Conservation (phyloP, 2,329 filamentous ascomycete genomes). For the Westerdykella ornata region DNA sequence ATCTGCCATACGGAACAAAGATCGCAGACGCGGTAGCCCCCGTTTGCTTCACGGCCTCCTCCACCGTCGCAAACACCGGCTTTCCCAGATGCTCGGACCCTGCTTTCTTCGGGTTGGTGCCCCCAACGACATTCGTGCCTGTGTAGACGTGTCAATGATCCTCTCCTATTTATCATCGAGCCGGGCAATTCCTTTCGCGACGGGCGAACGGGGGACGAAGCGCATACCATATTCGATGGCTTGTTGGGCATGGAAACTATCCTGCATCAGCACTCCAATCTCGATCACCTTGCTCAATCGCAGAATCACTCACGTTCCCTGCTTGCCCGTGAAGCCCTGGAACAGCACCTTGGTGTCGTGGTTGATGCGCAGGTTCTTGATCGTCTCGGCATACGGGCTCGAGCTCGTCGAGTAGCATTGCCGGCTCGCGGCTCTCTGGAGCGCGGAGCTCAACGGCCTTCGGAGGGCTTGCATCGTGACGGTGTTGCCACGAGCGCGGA, state of each 20-base stretch:
- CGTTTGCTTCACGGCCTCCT: conserved; percentile 81
- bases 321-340: conserved; percentile 96
- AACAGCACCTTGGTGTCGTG: conserved; percentile 87
- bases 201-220: conserved; percentile 10
- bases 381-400: conserved; percentile 46
- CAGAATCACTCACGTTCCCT: conserved; percentile 59
- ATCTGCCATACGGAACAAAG: conserved; percentile 73
- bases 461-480: conserved; percentile 77
- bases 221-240: conserved; percentile 92
- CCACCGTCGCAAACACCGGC: conserved; percentile 87
- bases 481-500: conserved; percentile 22
- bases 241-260: conserved; percentile 92
- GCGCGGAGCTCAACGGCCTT: conserved; percentile 63
- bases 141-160: conserved; percentile 22
- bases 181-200: not conserved
- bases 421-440: conserved; percentile 61
- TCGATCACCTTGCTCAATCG: not conserved
- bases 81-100: conserved; percentile 81
- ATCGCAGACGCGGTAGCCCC: conserved; percentile 88
- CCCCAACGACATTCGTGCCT: conserved; percentile 96
- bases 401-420: conserved; percentile 68
- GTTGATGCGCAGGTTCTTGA: conserved; percentile 82
- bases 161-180: too few relatives aligned
- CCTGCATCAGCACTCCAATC: conserved; percentile 12
- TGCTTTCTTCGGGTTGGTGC: conserved; percentile 98